Evolutionary conservation across 192 early-diverging fungal genomes (phyloP).

Genomic region (Coemansia sp.): DNA sequence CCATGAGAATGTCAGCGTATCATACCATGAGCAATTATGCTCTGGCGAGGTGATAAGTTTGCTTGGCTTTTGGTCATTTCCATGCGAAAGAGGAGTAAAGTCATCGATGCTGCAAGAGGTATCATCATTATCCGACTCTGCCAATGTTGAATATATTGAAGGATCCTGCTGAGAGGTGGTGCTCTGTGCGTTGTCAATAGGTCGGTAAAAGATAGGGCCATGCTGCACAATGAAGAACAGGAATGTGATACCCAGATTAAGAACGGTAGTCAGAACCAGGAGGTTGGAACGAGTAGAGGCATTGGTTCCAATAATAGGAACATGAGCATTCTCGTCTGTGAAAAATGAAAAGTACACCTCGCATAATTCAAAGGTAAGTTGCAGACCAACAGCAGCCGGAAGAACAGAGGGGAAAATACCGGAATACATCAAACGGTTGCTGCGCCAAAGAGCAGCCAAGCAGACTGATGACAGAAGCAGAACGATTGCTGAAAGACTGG

Average conservation of each 20-base stretch:
- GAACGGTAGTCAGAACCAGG: not conserved
- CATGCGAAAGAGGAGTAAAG: conserved; percentile 29
- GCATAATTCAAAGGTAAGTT: not conserved
- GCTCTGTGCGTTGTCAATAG: not conserved
- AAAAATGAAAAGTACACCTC: conserved; percentile 27
- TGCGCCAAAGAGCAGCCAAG: not conserved
- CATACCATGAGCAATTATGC: conserved; percentile 23
- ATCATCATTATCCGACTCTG: not conserved
- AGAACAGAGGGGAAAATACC: conserved; percentile 17
- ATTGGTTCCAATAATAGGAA: not conserved
- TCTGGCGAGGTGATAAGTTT: conserved; percentile 40
- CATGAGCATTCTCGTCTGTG: conserved; percentile 9
- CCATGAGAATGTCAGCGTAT: conserved; percentile 59
- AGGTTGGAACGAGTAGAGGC: conserved; percentile 13
- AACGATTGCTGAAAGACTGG: not conserved
- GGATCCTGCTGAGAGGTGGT: not conserved
- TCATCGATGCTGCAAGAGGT: not conserved
- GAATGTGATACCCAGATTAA: not conserved
- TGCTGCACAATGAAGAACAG: conserved; percentile 8
- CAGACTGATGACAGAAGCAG: not conserved
- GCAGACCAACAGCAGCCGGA: not conserved
- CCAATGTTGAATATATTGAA: not conserved
- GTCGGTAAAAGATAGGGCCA: conserved; percentile 15
- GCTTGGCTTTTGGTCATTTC: conserved; percentile 9
- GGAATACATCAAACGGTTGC: conserved; percentile 17